These are phyloP conservation scores for Trichaptum fuscoviolaceum DNA, from an alignment of 768 basidiomycete species.

Conservation along the genomic window DNA sequence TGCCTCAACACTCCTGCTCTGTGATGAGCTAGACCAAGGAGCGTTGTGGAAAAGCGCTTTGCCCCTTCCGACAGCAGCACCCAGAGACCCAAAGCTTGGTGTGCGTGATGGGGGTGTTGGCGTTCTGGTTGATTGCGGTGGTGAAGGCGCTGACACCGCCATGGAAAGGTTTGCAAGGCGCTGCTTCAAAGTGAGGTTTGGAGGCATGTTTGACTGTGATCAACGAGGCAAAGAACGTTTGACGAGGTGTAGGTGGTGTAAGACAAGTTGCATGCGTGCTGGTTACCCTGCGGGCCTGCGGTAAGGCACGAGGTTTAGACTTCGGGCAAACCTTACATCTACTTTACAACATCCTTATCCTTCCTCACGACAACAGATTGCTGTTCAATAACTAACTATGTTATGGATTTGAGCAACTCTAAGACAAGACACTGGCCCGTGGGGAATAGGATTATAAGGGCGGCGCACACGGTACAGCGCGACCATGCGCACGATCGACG, in stretches of 20 bases:
- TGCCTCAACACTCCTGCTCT: slow-evolving; percentile 20
- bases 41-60: slow-evolving; percentile 39
- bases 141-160: slow-evolving; percentile 42
- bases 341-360: no score
- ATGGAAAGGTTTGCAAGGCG: slow-evolving; percentile 58
- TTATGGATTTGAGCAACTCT: background rate
- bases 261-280: background rate
- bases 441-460: no score
- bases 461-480: no score
- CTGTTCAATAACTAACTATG: background rate
- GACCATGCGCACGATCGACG: no score
- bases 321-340: background rate
- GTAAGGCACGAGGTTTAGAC: background rate
- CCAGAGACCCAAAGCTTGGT: slow-evolving; percentile 17
- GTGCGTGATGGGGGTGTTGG: slow-evolving; percentile 20
- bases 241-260: background rate
- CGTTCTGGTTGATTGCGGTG: slow-evolving; percentile 16
- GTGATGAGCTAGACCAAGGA: slow-evolving; percentile 43
- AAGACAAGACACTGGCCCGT: background rate
- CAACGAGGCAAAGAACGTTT: background rate
- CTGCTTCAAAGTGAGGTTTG: slow-evolving; percentile 52
- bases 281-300: no score
- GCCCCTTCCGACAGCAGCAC: slow-evolving; percentile 26
- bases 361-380: no score
- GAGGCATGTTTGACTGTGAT: slow-evolving; percentile 4